A percentile compares a stretch with the other conserved stretches of the same genome.
Conservation (phyloP, 2,329 filamentous ascomycete species). For the Fusarium ambrosium region DNA sequence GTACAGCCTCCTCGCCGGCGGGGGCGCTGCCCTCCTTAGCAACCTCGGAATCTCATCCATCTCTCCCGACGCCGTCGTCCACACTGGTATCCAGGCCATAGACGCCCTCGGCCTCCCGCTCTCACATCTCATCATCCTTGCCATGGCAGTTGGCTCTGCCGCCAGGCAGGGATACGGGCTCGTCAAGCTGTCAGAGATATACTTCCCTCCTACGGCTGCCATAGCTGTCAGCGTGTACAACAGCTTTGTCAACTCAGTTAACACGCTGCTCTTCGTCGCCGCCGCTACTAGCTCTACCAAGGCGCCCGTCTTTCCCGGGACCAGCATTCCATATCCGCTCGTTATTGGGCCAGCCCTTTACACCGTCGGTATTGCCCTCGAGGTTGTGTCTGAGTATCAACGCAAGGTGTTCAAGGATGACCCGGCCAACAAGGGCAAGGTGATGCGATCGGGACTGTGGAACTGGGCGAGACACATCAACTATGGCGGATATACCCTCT, state of each 20-base stretch:
- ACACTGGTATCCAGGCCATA: slow-evolving; percentile 47
- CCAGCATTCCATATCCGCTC: slow-evolving; percentile 47
- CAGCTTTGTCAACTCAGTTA: slow-evolving; percentile 66
- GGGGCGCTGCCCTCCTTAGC: slow-evolving; percentile 61
- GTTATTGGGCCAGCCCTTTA: slow-evolving; percentile 65
- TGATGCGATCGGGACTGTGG: slow-evolving; percentile 57
- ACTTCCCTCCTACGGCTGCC: slow-evolving; percentile 60
- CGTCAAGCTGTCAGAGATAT: slow-evolving; percentile 60
- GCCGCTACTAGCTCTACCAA: slow-evolving; percentile 58
- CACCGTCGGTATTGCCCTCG: slow-evolving; percentile 64
- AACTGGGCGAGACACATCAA: slow-evolving; percentile 57
- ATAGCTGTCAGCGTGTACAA: slow-evolving; percentile 65
- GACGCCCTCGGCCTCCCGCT: slow-evolving; percentile 61
- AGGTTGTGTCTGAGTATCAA: slow-evolving; percentile 70
- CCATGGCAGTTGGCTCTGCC: slow-evolving; percentile 65
- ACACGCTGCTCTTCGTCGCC: slow-evolving; percentile 67
- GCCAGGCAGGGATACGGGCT: slow-evolving; percentile 71
- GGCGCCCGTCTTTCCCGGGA: slow-evolving; percentile 39
- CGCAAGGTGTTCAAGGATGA: slow-evolving; percentile 58
- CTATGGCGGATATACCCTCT: slow-evolving; percentile 56
- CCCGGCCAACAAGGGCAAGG: slow-evolving; percentile 54
- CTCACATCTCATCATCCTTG: slow-evolving; percentile 64
- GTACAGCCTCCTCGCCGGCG: slow-evolving; percentile 48
- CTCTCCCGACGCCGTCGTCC: slow-evolving; percentile 54
- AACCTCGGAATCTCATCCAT: slow-evolving; percentile 60